These are phyloP conservation scores for Geranomyces michiganensis DNA, from an alignment of 192 early-diverging fungal genomes.

Conservation along the genomic window DNA sequence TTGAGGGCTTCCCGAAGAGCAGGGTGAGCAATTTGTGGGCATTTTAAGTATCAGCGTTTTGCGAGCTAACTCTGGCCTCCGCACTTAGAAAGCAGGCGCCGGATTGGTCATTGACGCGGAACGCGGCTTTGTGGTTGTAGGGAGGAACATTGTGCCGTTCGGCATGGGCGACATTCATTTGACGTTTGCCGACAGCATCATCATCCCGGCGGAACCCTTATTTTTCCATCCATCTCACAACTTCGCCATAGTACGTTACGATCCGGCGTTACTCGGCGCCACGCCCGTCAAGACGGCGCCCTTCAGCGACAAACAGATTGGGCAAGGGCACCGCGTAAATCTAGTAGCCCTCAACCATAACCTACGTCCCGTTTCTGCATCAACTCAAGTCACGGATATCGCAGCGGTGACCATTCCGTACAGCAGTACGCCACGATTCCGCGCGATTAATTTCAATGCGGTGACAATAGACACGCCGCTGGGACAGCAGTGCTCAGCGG, in stretches of 20 bases:
- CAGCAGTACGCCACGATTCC: conserved; percentile 60
- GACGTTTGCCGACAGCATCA: conserved; percentile 85
- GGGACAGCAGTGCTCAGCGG: conserved; percentile 76
- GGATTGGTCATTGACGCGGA: conserved; percentile 80
- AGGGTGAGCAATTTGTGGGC: conserved; percentile 25
- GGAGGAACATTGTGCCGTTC: conserved; percentile 80
- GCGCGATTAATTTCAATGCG: conserved; percentile 77
- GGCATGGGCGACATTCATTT: conserved; percentile 77
- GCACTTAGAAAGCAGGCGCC: conserved; percentile 58
- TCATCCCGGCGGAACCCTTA: conserved; percentile 79
- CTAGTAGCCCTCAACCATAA: conserved; percentile 57
- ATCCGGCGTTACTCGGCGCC: conserved; percentile 70
- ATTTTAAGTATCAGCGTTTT: too few species aligned
- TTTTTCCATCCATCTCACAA: conserved; percentile 90
- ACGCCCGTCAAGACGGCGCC: conserved; percentile 70
- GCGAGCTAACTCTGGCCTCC: too few species aligned
- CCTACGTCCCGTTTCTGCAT: conserved; percentile 52
- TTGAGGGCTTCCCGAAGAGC: conserved; percentile 72
- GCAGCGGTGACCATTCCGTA: conserved; percentile 53
- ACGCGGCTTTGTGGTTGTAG: conserved; percentile 79
- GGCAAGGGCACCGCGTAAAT: conserved; percentile 60
- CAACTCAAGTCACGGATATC: conserved; percentile 59
- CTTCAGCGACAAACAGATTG: conserved; percentile 60
- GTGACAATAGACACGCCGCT: conserved; percentile 82
- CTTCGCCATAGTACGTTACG: conserved; percentile 82